Evolutionary conservation across 495 filamentous ascomycete species (phyloP).

Genomic region (Ascobolus immersus): DNA sequence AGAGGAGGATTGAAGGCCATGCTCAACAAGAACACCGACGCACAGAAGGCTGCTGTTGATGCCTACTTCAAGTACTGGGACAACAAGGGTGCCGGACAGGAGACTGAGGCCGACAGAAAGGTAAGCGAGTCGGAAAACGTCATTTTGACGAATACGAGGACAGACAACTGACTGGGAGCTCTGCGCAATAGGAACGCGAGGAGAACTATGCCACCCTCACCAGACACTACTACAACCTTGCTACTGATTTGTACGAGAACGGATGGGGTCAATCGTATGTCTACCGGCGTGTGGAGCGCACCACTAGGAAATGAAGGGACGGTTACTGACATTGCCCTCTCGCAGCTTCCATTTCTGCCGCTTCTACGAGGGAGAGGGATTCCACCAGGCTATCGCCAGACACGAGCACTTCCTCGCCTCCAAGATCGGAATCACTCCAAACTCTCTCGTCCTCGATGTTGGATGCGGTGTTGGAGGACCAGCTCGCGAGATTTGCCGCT

Average conservation of each 20-base stretch:
- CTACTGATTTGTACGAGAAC: slow-evolving; percentile 91
- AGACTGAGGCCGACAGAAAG: slow-evolving; percentile 61
- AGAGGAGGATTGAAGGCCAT: slow-evolving; percentile 56
- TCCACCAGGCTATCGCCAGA: slow-evolving; percentile 80
- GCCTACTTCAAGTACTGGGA: slow-evolving; percentile 99
- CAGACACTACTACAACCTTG: slow-evolving; percentile 97
- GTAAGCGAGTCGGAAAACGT: no score
- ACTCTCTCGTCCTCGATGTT: slow-evolving; percentile 83
- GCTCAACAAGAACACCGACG: slow-evolving; percentile 54
- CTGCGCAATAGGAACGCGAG: slow-evolving; percentile 44
- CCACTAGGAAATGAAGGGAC: neutral
- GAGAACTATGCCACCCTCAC: slow-evolving; percentile 88
- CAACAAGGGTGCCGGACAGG: slow-evolving; percentile 56
- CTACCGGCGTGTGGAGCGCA: no score
- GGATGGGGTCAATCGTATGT: slow-evolving; percentile 55
- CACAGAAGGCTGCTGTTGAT: slow-evolving; percentile 72
- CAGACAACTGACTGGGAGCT: no score
- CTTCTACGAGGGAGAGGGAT: slow-evolving; percentile 66
- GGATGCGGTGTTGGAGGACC: slow-evolving; percentile 95
- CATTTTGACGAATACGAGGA: neutral
- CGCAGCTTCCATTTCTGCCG: slow-evolving; percentile 80
- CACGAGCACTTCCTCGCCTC: slow-evolving; percentile 96
- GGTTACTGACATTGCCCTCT: neutral
- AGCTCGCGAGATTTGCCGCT: slow-evolving; percentile 91
- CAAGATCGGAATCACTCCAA: slow-evolving; percentile 59